phyloP scores from a whole-genome alignment of 805 yeast genomes.

The Metschnikowia arizonensis region DNA sequence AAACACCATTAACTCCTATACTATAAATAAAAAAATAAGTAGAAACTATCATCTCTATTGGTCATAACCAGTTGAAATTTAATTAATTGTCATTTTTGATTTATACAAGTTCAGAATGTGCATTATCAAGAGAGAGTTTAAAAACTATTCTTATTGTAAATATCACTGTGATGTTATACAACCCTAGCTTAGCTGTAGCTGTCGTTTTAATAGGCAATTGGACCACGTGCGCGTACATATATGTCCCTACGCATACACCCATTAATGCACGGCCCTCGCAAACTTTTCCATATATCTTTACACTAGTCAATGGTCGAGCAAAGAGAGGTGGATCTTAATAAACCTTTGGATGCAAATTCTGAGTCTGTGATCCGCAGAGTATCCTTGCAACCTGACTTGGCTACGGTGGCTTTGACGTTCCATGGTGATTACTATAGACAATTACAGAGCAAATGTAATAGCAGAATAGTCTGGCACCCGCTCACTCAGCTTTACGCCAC shows the following conservation, averaged over 20 bases:
- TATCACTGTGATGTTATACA: too few relatives aligned
- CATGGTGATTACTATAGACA: slow-evolving; percentile 58
- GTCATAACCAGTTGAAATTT: too few relatives aligned
- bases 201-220: neutral
- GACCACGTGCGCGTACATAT: slow-evolving; percentile 5
- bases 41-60: too few relatives aligned
- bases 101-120: too few relatives aligned
- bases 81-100: too few relatives aligned
- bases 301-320: slow-evolving; percentile 38
- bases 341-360: slow-evolving; percentile 50
- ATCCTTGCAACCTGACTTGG: slow-evolving; percentile 50
- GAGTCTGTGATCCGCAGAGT: slow-evolving; percentile 51
- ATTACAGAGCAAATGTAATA: slow-evolving; percentile 46
- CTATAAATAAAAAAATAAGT: too few relatives aligned
- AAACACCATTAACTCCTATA: too few relatives aligned
- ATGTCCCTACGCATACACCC: neutral
- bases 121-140: too few relatives aligned
- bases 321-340: slow-evolving; percentile 47
- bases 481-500: slow-evolving; percentile 25
- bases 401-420: slow-evolving; percentile 57
- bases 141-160: too few relatives aligned
- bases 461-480: slow-evolving; percentile 44
- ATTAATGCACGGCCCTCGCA: slow-evolving; percentile 1
- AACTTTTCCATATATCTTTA: neutral
- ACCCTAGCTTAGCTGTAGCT: too few relatives aligned